Evolutionary conservation across 768 basidiomycete species (phyloP).

Genomic region (Lactarius hatsudake): DNA sequence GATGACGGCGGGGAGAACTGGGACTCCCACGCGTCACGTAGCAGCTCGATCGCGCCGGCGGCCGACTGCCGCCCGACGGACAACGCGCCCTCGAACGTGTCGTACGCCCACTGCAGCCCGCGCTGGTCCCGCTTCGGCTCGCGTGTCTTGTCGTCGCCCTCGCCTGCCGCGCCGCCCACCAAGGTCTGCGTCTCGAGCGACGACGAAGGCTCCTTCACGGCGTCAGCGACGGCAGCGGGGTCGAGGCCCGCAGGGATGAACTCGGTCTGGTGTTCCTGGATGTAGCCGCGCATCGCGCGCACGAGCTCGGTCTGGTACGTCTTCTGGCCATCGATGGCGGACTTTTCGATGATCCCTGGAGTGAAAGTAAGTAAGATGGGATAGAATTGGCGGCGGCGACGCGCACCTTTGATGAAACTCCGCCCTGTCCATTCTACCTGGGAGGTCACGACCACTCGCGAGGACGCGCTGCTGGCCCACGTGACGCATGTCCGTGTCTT

Average conservation of each 20-base stretch:
- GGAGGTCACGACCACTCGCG: constrained; percentile 81
- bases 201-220: constrained; percentile 37
- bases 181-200: constrained; percentile 23
- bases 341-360: constrained; percentile 88
- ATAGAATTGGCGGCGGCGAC: not conserved
- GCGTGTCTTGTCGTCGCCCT: constrained; percentile 50
- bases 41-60: constrained; percentile 69
- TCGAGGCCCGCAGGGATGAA: constrained; percentile 85
- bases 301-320: constrained; percentile 82
- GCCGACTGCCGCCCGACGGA: constrained; percentile 71
- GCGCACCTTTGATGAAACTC: constrained; percentile 90
- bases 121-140: constrained; percentile 69
- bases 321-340: constrained; percentile 89
- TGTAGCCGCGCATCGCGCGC: constrained; percentile 82
- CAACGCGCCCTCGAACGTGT: constrained; percentile 76
- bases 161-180: constrained; percentile 21
- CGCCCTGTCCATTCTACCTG: constrained; percentile 95
- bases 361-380: not conserved
- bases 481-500: constrained; percentile 94
- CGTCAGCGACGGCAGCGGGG: constrained; percentile 48
- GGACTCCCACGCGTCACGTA: constrained; percentile 71
- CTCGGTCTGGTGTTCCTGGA: constrained; percentile 84
- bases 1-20: constrained; percentile 37
- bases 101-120: constrained; percentile 84
- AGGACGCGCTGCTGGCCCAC: constrained; percentile 82